Conservation (phyloP, 78 protist genomes). For the Bigelowiella natans region DNA sequence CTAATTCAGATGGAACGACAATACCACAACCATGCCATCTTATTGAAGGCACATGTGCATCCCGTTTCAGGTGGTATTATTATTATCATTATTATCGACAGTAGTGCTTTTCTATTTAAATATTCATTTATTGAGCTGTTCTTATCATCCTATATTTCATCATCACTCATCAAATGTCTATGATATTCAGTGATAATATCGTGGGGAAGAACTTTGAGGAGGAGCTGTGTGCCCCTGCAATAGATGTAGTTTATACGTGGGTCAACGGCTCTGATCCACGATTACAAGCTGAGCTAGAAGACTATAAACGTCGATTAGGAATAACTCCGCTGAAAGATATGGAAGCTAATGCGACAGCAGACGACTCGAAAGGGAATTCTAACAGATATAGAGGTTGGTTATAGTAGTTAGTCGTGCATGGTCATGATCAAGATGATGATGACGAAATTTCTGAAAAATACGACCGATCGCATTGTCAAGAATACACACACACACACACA, state of each 20-base stretch:
- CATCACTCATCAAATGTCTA: too few species aligned
- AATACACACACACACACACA: too few species aligned
- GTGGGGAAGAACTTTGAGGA: slow-evolving; percentile 9
- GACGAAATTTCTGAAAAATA: too few species aligned
- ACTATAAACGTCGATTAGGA: background rate
- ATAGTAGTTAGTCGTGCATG: too few species aligned
- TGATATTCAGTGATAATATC: background rate
- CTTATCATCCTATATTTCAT: too few species aligned
- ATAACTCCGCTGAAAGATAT: background rate
- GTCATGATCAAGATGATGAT: too few species aligned
- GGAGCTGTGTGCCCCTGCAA: slow-evolving; percentile 27
- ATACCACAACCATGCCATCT: background rate
- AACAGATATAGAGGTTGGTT: background rate
- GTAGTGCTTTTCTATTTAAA: too few species aligned
- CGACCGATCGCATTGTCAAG: too few species aligned
- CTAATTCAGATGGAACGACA: too few species aligned
- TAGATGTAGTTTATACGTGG: slow-evolving; percentile 93
- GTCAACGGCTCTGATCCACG: slow-evolving; percentile 87
- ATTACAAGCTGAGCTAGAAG: background rate
- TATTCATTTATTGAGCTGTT: too few species aligned
- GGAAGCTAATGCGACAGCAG: background rate
- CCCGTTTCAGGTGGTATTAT: too few species aligned
- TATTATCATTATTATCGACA: too few species aligned
- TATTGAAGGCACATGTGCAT: background rate
- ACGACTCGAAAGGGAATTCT: background rate